Base-by-base conservation (phyloP, 441 rosid species). In the Metrosideros polymorpha region DNA sequence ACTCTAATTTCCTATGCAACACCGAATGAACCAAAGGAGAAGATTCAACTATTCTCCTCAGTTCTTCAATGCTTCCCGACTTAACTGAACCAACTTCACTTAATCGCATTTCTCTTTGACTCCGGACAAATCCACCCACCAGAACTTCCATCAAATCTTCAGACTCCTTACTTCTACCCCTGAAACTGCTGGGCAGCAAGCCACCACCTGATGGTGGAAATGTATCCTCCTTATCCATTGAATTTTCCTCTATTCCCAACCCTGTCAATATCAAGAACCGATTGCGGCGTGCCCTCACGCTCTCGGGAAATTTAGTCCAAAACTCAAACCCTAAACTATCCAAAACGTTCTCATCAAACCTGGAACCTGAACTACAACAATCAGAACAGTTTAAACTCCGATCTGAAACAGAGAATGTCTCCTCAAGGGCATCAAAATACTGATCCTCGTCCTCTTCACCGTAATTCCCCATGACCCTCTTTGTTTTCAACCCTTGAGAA, bases 351-450 rank as follows among this genome's bases (percentile, higher is more conserved):
- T 86, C 86, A 43, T 83, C 79, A 82, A 57, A 35, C 61, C 49
- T 87, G 85, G 77, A 86, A 75, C 79, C 85, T 50, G 86, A 82
- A 86, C 85, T 83, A 85, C 88, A 89, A 25, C 86, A 88, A 55
- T 91, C 92, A 83, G 87, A 89, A 61, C 83, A 89, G 56, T 86
- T 88, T 4, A 89, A 86, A 88, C 88, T 83, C 75, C 89, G 63
- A 88, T 92, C 93, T 27, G 94, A 94, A 84, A 88, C 88, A 79
- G 91, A 90, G 84, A 91, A 94, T 47, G 89, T 88, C 87, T 90
- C 93, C 88, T 91, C 94, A 27, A 90, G 89, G 75, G 93, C 91
- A 89, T 93, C 94, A 71, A 90, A 91, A 85, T 91, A 93, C 66
- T 77, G 83, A 29, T 91, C 96, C 12, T 89, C 93, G n/a, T 90